Evolutionary conservation across 805 yeast genomes (phyloP).

Genomic region (Yamadazyma philogaea): DNA sequence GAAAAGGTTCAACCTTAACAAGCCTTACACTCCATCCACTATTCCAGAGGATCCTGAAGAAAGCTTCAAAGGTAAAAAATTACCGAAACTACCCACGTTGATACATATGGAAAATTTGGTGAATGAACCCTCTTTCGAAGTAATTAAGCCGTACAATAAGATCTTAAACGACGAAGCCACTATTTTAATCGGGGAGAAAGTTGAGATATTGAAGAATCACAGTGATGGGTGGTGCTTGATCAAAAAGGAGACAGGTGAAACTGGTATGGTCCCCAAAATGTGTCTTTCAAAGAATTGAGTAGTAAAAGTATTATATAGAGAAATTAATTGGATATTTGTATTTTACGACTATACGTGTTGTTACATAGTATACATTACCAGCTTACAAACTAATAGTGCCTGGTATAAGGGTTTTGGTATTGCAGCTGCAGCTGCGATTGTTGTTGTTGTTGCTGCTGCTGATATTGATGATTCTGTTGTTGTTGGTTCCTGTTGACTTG

Average conservation of each 20-base stretch:
- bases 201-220: constrained; percentile 21
- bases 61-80: constrained; percentile 5
- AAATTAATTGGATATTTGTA: constrained; percentile 1
- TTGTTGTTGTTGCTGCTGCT: constrained; percentile 5
- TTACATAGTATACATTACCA: background rate
- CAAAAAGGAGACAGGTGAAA: constrained; percentile 9
- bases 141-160: constrained; percentile 25
- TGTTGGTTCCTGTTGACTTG: constrained; percentile 14
- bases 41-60: constrained; percentile 1
- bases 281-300: constrained; percentile 18
- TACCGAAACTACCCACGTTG: constrained; percentile 20
- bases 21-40: constrained; percentile 14
- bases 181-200: constrained; percentile 29
- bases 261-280: constrained; percentile 35
- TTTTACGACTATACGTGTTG: background rate
- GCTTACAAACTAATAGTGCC: constrained; percentile 2
- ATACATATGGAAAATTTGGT: constrained; percentile 15
- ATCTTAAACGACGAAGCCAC: constrained; percentile 34
- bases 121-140: constrained; percentile 18
- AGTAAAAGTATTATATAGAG: constrained; percentile 2
- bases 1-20: constrained; percentile 30
- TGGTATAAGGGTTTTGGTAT: constrained; percentile 8
- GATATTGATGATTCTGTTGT: constrained; percentile 14
- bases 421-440: constrained; percentile 13
- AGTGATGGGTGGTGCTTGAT: constrained; percentile 42